phyloP scores from a whole-genome alignment of 2,329 filamentous ascomycete genomes.

The Paraconiothyrium sp. region DNA sequence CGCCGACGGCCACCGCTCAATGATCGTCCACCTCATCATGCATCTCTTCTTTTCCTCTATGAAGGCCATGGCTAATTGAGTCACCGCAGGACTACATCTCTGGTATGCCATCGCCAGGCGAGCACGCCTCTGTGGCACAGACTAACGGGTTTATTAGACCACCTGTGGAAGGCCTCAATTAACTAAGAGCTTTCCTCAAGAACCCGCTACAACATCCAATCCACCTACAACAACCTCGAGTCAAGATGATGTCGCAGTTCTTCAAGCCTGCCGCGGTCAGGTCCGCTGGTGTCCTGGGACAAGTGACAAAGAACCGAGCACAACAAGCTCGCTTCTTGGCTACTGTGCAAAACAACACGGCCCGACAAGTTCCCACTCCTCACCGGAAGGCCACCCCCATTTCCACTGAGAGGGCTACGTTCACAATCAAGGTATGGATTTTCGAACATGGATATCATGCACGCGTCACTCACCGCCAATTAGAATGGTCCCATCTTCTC shows the following conservation, averaged over 20 bases:
- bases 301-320: slow-evolving; percentile 55
- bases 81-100: slow-evolving; percentile 69
- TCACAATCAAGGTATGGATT: slow-evolving; percentile 85
- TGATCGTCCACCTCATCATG: background rate
- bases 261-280: slow-evolving; percentile 61
- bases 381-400: slow-evolving; percentile 71
- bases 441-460: background rate
- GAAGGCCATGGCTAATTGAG: slow-evolving; percentile 47
- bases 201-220: slow-evolving; percentile 21
- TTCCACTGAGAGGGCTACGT: slow-evolving; percentile 82
- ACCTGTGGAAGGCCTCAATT: slow-evolving; percentile 74
- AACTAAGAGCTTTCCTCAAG: slow-evolving; percentile 57
- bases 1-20: slow-evolving; percentile 18
- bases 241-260: slow-evolving; percentile 64
- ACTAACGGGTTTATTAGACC: slow-evolving; percentile 58
- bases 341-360: slow-evolving; percentile 74
- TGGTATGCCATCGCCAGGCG: slow-evolving; percentile 54
- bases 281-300: slow-evolving; percentile 55
- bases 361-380: slow-evolving; percentile 71
- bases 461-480: slow-evolving; percentile 44
- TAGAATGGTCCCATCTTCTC: slow-evolving; percentile 95
- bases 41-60: slow-evolving; percentile 16
- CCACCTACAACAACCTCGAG: slow-evolving; percentile 35
- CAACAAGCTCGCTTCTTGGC: slow-evolving; percentile 66
- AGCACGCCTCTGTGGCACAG: slow-evolving; percentile 26